Evolutionary conservation across 495 filamentous ascomycete species (phyloP).

Genomic region (Cladorrhinum samala): DNA sequence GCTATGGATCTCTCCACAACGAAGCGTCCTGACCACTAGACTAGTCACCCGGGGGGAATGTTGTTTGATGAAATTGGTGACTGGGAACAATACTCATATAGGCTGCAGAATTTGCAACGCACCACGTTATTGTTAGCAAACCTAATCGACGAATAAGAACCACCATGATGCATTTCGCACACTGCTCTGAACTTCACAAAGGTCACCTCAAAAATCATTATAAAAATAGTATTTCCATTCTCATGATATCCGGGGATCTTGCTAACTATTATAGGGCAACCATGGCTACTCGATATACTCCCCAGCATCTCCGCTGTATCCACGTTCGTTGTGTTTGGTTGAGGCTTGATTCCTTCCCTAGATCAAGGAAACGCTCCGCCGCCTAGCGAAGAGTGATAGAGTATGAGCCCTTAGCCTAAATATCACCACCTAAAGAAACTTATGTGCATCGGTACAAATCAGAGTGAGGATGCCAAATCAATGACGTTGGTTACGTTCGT

Average conservation of each 20-base stretch:
- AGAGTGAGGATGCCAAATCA: constrained; percentile 10
- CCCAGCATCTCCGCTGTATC: not conserved
- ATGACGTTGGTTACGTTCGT: not conserved
- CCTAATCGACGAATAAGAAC: too few relatives aligned
- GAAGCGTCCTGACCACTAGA: not conserved
- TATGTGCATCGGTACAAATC: not conserved
- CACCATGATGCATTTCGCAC: too few relatives aligned
- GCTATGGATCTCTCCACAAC: not conserved
- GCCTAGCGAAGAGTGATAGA: too few relatives aligned
- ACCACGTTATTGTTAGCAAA: too few relatives aligned
- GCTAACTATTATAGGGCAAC: not conserved
- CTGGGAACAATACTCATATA: too few relatives aligned
- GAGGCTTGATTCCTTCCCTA: not conserved
- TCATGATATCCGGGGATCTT: not conserved
- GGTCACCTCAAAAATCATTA: too few relatives aligned
- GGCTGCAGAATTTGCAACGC: too few relatives aligned
- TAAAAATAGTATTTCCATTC: not conserved
- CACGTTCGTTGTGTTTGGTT: not conserved
- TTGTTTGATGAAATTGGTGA: too few relatives aligned
- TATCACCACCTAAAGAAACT: too few relatives aligned
- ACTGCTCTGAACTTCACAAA: too few relatives aligned
- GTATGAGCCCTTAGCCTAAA: too few relatives aligned
- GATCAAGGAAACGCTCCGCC: not conserved
- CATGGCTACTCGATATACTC: not conserved
- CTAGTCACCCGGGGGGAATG: not conserved